Evolutionary conservation across 257 asterid genomes (phyloP), one percentile per base, ranked within the genome.

Genomic region (Euphrasia confusa): DNA sequence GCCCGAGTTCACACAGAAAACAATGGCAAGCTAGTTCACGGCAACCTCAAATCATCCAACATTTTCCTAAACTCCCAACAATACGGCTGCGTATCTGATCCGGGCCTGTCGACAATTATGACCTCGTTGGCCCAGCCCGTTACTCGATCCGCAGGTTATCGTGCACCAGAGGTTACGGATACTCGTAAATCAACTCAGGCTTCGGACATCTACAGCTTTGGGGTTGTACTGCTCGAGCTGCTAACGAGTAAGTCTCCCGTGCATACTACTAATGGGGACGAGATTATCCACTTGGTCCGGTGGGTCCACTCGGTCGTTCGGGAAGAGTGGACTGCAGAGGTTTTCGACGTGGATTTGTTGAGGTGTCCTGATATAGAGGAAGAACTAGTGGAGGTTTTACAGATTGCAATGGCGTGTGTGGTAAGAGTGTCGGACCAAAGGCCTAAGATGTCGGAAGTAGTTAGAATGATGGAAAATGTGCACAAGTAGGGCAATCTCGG

Each of bases 241-340:
- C 85, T 88, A 49, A 88, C 96, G 0, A 95, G 84, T 1, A 85
- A 85, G 65, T 70, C 88, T 35, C 92, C 96, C 1, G 76, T 88
- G 64, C 92, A 85, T 11, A 77, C 88, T 4, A 78, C 82, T 0
- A 71, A 77, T 0, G 86, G 92, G 4, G 88, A 83, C 27, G 96
- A 85, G 74, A 68, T 85, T 58, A 64, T 88, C 59, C 82, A 81
- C 63, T 68, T 88, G 65, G 96, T 88, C 4, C 69, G 93, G 40
- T 88, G 96, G 96, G 95, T 88, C 63, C 95, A 88, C 64, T 88
- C 95, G 1, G 95, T 88, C 0, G 96, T 88, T 10, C 67, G 96
- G 11, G 96, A 88, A 71, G 96, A 88, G 77, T 88, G 96, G 96
- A 85, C 95, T 0, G 96, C 86, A 0, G 96, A 88, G 68, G 96